These are phyloP conservation scores for Lachnellula arida DNA, from an alignment of 2,329 filamentous ascomycete species.

Conservation along the genomic window DNA sequence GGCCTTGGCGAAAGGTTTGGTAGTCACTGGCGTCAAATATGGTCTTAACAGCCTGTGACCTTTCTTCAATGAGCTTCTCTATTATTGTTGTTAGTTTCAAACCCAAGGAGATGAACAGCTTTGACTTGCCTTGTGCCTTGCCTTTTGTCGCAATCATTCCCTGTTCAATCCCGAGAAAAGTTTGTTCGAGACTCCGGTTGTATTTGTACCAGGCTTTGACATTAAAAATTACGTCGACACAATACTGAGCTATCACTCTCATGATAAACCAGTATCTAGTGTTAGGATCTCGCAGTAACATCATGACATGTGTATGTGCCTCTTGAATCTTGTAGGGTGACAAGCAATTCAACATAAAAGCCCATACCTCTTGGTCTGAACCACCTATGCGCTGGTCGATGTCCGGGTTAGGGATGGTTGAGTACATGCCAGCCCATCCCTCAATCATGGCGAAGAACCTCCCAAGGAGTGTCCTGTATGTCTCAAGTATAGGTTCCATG, in stretches of 20 bases:
- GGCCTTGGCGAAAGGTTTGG: constrained; percentile 18
- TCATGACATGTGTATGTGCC: constrained; percentile 31
- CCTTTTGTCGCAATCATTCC: constrained; percentile 3
- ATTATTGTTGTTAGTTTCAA: constrained; percentile 12
- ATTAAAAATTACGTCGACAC: constrained; percentile 33
- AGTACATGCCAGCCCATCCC: constrained; percentile 29
- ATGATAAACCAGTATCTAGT: constrained; percentile 36
- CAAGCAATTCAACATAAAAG: constrained; percentile 34
- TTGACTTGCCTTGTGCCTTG: too few relatives aligned
- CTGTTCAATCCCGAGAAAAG: constrained; percentile 20
- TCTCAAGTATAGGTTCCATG: constrained; percentile 3
- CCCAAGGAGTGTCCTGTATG: constrained; percentile 13
- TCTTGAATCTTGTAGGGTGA: constrained; percentile 28
- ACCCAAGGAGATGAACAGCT: background rate
- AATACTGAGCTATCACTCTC: constrained; percentile 36
- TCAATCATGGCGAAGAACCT: constrained; percentile 21
- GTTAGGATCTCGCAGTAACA: constrained; percentile 31
- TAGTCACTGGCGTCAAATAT: constrained; percentile 36
- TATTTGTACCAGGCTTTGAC: constrained; percentile 34
- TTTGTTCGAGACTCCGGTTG: constrained; percentile 20
- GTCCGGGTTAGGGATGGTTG: constrained; percentile 16
- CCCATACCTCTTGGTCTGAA: constrained; percentile 31
- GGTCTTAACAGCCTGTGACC: constrained; percentile 34
- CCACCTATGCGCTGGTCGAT: constrained; percentile 21
- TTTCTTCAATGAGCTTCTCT: constrained; percentile 33